Evolutionary conservation across 139 green algal species (phyloP).

Genomic region (Pedinophyceae sp.): DNA sequence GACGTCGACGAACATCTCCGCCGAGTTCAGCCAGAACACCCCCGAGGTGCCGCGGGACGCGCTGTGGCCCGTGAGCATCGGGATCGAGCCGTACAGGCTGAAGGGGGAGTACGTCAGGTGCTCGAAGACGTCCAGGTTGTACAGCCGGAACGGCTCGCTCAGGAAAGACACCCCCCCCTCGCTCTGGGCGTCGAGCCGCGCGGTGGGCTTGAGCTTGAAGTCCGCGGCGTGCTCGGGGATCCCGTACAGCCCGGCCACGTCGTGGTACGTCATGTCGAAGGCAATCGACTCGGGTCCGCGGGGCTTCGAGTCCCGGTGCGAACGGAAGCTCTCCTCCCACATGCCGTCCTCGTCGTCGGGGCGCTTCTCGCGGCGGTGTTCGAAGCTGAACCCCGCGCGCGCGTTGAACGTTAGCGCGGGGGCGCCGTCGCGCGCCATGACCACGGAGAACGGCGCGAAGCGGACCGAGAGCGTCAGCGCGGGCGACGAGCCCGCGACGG

Average conservation of each 20-base stretch:
- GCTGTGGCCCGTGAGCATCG: conserved; percentile 72
- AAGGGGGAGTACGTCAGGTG: conserved; percentile 81
- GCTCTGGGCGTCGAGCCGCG: conserved; percentile 8
- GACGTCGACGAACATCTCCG: conserved; percentile 97
- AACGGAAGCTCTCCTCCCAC: conserved; percentile 85
- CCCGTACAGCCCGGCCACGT: conserved; percentile 71
- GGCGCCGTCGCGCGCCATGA: conserved; percentile 21
- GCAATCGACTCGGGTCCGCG: conserved; percentile 75
- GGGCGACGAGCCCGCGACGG: neutral
- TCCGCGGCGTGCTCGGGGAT: conserved; percentile 78
- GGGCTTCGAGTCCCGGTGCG: conserved; percentile 67
- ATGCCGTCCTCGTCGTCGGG: conserved; percentile 52
- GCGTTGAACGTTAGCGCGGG: conserved; percentile 53
- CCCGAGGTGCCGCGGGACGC: conserved; percentile 45
- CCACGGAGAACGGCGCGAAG: conserved; percentile 43
- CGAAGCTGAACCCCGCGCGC: conserved; percentile 62
- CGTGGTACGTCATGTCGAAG: conserved; percentile 75
- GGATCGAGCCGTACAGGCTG: conserved; percentile 93
- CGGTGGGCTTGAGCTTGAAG: conserved; percentile 50
- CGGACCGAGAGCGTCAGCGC: conserved; percentile 22
- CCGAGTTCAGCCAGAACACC: conserved; percentile 89
- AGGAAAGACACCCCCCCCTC: conserved; percentile 2
- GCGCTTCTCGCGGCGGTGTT: conserved; percentile 60
- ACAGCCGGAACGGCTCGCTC: conserved; percentile 89
- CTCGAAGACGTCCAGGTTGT: conserved; percentile 99